phyloP scores from a whole-genome alignment of 129 eudicot genomes.

The Apium graveolens region DNA sequence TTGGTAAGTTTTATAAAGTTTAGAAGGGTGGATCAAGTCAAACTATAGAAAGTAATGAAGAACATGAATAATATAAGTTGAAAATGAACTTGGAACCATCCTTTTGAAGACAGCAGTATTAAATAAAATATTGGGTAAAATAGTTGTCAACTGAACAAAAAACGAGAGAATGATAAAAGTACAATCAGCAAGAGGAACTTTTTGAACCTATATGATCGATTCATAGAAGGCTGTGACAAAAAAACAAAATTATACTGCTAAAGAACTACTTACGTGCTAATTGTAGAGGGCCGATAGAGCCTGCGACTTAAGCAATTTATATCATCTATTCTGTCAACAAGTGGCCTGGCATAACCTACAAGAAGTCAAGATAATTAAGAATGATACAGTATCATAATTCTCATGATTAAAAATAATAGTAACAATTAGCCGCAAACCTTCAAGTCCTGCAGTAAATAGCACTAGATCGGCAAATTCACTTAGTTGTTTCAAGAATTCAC shows the following conservation, averaged over 20 bases:
- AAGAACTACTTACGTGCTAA: conserved; percentile 68
- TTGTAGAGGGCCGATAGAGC: conserved; percentile 88
- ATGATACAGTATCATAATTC: neutral
- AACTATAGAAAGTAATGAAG: neutral
- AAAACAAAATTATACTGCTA: neutral
- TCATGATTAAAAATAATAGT: conserved; percentile 12
- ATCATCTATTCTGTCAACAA: conserved; percentile 87
- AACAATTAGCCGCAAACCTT: conserved; percentile 57
- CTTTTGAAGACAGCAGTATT: neutral
- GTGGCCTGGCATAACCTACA: conserved; percentile 97
- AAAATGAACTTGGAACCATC: neutral
- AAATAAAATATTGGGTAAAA: neutral
- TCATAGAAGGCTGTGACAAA: neutral
- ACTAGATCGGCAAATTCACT: conserved; percentile 90
- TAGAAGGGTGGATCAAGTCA: neutral
- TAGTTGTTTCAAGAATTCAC: conserved; percentile 72
- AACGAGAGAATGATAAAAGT: neutral
- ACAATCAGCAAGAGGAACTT: neutral
- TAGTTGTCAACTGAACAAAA: neutral
- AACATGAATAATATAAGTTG: neutral
- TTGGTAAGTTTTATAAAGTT: too few species aligned
- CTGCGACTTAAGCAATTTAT: conserved; percentile 58
- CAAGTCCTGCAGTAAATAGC: conserved; percentile 96
- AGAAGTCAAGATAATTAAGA: conserved; percentile 14
- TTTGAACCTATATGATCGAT: neutral